A percentile compares a stretch with the other conserved stretches of the same genome.
phyloP scores from a whole-genome alignment of 1,284 basidiomycete genomes.

The Rhodotorula mucilaginosa region DNA sequence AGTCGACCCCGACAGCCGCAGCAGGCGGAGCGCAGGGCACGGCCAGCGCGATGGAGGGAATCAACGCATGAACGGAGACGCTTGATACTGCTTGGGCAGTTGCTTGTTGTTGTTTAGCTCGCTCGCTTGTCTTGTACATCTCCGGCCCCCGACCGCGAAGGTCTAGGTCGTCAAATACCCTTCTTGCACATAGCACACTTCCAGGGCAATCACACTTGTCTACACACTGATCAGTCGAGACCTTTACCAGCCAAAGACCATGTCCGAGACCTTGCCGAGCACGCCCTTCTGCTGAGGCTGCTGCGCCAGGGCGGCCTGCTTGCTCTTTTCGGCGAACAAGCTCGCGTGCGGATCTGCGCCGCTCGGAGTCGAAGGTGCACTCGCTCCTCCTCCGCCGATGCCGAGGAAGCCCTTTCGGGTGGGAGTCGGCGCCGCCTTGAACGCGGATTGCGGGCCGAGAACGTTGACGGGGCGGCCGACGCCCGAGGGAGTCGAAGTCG shows the following conservation, averaged over 20 bases:
- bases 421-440: constrained; percentile 35
- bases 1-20: not conserved
- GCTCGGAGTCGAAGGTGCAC: not conserved
- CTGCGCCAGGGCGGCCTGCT: constrained; percentile 34
- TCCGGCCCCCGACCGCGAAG: not conserved
- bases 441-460: constrained; percentile 36
- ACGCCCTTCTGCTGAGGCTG: constrained; percentile 35
- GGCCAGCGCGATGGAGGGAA: not conserved
- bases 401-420: constrained; percentile 31
- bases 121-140: not conserved
- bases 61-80: not conserved
- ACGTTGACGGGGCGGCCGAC: constrained; percentile 38
- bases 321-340: constrained; percentile 40
- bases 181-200: not conserved
- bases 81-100: not conserved
- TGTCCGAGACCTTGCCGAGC: constrained; percentile 39
- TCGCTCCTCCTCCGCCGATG: not conserved
- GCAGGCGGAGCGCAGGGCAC: too few relatives aligned
- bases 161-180: not conserved
- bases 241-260: constrained; percentile 41
- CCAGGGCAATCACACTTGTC: not conserved
- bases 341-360: constrained; percentile 37
- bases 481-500: constrained; percentile 2
- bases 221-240: too few relatives aligned
- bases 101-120: not conserved